Evolutionary conservation across 495 filamentous ascomycete species (phyloP).

Genomic region (Penicillium nucicola): DNA sequence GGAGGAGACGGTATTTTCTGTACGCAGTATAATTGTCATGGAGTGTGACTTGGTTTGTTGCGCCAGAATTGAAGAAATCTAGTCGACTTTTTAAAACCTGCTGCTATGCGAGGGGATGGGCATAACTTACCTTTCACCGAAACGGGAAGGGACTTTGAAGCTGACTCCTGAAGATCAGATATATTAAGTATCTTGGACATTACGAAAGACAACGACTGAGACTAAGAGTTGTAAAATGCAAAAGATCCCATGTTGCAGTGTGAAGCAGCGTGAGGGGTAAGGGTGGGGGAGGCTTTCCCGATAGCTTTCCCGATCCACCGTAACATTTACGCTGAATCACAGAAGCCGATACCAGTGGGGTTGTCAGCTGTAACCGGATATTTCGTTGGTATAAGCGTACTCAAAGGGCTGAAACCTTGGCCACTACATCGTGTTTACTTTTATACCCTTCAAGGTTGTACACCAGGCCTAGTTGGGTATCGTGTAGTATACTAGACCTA

Average conservation of each 20-base stretch:
- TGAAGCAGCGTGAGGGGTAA: constrained; percentile 4
- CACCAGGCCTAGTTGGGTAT: no score
- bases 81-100: background rate
- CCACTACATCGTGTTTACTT: no score
- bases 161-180: constrained; percentile 16
- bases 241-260: background rate
- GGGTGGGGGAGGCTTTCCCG: background rate
- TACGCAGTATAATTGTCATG: constrained; percentile 43
- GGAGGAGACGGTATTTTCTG: constrained; percentile 44
- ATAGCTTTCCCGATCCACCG: no score
- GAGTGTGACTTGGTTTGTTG: constrained; percentile 43
- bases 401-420: no score
- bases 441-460: no score
- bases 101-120: background rate
- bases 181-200: constrained; percentile 17
- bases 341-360: no score
- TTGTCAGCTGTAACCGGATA: no score
- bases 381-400: no score
- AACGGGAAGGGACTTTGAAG: constrained; percentile 6
- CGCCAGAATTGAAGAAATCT: constrained; percentile 50
- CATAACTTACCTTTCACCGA: constrained; percentile 21
- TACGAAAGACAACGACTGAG: background rate
- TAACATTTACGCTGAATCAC: no score
- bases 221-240: background rate
- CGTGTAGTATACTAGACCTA: no score